Percentiles rank a stretch among this genome's conserved stretches.
Conservation (phyloP, 345 rosid genomes). For the Sonneratia caseolaris region DNA sequence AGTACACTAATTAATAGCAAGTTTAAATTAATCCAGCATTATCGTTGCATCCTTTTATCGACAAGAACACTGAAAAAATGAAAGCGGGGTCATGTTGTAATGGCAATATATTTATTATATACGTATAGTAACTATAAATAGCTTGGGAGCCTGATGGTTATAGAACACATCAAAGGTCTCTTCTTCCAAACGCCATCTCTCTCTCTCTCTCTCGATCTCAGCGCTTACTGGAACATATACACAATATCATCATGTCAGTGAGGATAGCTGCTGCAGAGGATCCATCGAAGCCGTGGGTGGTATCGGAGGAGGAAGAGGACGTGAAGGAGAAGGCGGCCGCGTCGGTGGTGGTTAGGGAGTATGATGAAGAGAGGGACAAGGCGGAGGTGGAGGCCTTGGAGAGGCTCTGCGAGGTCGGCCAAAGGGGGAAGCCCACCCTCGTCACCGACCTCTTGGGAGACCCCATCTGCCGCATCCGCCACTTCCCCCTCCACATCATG, state of each 20-base stretch:
- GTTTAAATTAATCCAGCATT: too few species aligned
- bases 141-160: not conserved
- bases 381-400: constrained; percentile 57
- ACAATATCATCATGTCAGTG: constrained; percentile 16
- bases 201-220: not conserved
- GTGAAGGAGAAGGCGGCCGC: not conserved
- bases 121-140: not conserved
- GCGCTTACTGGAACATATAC: not conserved
- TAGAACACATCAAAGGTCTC: not conserved
- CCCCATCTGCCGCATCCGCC: constrained; percentile 63
- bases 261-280: constrained; percentile 26
- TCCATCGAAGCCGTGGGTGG: not conserved
- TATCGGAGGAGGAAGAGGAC: not conserved
- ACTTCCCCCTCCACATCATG: constrained; percentile 46
- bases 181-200: not conserved
- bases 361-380: constrained; percentile 48
- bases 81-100: too few species aligned
- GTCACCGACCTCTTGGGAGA: constrained; percentile 72
- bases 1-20: too few species aligned
- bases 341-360: constrained; percentile 42
- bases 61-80: too few species aligned
- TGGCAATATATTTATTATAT: too few species aligned
- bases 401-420: constrained; percentile 44
- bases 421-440: constrained; percentile 38
- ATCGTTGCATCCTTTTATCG: too few species aligned